phyloP scores from a whole-genome alignment of 768 basidiomycete species.

The Sporobolomyces roseus region DNA sequence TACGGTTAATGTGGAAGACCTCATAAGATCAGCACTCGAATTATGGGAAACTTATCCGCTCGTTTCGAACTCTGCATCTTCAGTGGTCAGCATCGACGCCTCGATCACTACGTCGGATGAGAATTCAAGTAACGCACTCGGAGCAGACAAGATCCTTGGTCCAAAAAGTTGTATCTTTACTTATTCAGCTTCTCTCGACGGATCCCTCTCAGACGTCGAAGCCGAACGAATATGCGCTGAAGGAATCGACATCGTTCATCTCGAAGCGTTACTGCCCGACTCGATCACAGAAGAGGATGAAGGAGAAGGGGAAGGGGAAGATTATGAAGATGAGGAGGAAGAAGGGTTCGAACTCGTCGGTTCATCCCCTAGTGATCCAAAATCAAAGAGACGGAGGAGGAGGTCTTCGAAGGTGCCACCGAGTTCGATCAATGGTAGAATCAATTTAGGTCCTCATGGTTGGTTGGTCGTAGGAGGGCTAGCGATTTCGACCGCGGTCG shows the following conservation, averaged over 20 bases:
- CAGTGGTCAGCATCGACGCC: no score
- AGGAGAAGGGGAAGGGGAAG: not conserved
- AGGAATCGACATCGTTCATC: constrained; percentile 18
- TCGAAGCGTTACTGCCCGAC: constrained; percentile 3
- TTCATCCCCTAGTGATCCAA: not conserved
- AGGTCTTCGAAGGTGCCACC: not conserved
- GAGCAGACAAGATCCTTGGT: constrained; percentile 33
- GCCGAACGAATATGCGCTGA: constrained; percentile 15
- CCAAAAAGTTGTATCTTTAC: constrained; percentile 39
- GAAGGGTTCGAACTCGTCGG: constrained; percentile 21
- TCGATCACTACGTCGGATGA: no score
- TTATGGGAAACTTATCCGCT: no score
- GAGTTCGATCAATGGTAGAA: not conserved
- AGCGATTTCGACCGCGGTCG: constrained; percentile 32
- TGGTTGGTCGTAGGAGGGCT: constrained; percentile 31
- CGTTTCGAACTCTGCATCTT: not conserved
- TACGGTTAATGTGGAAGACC: no score
- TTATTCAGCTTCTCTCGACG: not conserved
- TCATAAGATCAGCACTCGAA: no score
- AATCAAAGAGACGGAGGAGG: not conserved
- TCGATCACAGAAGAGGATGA: not conserved
- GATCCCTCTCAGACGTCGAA: constrained; percentile 2
- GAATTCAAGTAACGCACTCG: no score
- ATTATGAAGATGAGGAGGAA: constrained; percentile 4
- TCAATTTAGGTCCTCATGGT: constrained; percentile 33